Evolutionary conservation across 768 basidiomycete genomes (phyloP), one percentile per base, ranked within the genome.

Genomic region (Artomyces pyxidatus): DNA sequence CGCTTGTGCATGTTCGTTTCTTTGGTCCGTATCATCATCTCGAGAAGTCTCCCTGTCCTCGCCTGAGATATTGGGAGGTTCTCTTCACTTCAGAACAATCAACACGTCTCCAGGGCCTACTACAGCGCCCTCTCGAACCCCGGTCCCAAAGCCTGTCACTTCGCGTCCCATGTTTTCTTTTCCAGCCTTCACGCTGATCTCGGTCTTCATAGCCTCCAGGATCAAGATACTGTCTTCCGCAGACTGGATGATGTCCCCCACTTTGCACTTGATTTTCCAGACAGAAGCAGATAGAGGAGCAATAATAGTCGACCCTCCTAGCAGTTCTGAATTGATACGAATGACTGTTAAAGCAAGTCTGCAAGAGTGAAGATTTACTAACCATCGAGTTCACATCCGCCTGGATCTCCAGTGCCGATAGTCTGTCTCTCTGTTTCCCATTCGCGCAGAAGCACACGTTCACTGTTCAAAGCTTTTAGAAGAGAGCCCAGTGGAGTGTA

Each of bases 171-270:
- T 58, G 44, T 71, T 70, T 8, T 63, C 65, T 16, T 72, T 68
- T 0, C 74, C 71, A 0, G 75, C 74, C 43, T 60, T 60, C 14
- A 83, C 58, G 12, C 70, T 66, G 38, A 83, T 73, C 56, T 80
- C 78, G 0, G 76, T 80, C 63, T 85, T 83, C 82, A 83, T 83
- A 1, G 81, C 78, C 60, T 81, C 78, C 11, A 83, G 67, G 17
- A 79, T 68, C 27, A 77, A 42, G 30, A 81, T 56, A 3, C 74
- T 66, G 4, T 73, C 65, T 11, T 73, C 69, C 2, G 65, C 64
- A 0, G 72, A 64, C 3, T 59, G 42, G 37, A 82, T 67, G 0
- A 60, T 53, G 45, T 78, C 70, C 11, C 75, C 76, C 4, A 67
- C 59, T 0, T 59, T 55, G 37, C 71, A 70, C 12, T 64, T 68